Base-by-base conservation (phyloP, 2,329 filamentous ascomycete genomes). In the Trichoderma asperellum region DNA sequence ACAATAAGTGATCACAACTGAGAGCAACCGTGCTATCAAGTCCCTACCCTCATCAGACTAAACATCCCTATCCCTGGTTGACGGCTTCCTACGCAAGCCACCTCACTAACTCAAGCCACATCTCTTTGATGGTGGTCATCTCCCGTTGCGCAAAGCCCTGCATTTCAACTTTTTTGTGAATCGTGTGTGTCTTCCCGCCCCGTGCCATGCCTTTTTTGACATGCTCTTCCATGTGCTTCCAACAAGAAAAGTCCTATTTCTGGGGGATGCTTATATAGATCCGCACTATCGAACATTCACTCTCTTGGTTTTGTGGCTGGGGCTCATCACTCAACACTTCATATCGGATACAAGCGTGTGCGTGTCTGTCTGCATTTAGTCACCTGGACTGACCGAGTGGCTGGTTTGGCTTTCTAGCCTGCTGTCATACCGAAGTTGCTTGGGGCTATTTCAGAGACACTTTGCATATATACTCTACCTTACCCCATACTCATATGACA, bases 321-420 rank as follows among this genome's bases (percentile, higher is more conserved):
- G 68, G 63, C 63, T 68, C 57, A 55, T 62, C 62, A 62, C 47
- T 67, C 57, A 53, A n/a, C 59, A 52, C 55, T 66, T 57, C 47
- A 27, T 49, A 27, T 43, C 21, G n/a, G 16, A 37, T 24, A 47
- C 40, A n/a, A 52, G 37, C 47, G 56, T 68, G 63, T 61, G 62
- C n/a, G 47, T 68, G 65, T 52, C 68, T 70, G 32, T 56, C 68
- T 70, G 32, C 49, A 52, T 65, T 12, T 47, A 37, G 60, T 70
- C 69, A 70, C 69, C 69, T 70, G 69, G 58, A 61, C 55, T 70
- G 69, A 65, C 66, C 69, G 69, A 65, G 56, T 70, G 69, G 55
- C 59, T 47, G 37, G 34, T 29, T 18, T 59, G 34, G 57, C 47
- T 47, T 40, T 68, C 37, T 27, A 21, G 59, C 43, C 24, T 29